Conservation (phyloP, 2,329 filamentous ascomycete species). For the Nigrospora osmanthi region DNA sequence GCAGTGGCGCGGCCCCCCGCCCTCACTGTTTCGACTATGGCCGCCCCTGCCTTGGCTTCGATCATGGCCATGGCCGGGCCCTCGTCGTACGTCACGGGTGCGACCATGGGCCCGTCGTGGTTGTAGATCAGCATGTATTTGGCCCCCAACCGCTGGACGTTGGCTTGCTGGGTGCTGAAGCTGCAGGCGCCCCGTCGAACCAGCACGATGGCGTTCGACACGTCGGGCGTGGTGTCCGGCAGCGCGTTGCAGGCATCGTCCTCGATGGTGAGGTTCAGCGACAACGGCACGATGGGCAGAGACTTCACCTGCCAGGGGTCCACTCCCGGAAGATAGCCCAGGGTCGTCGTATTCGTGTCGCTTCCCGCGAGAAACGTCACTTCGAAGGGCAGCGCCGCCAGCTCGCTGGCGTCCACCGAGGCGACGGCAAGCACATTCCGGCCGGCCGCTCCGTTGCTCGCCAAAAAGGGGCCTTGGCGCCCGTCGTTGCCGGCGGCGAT, state of each 20-base stretch:
- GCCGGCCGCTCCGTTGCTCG: slow-evolving; percentile 28
- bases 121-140: neutral
- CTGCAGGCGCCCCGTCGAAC: slow-evolving; percentile 24
- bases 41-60: slow-evolving; percentile 10
- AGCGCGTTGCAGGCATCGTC: slow-evolving; percentile 11
- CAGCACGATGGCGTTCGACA: slow-evolving; percentile 12
- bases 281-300: slow-evolving; percentile 11
- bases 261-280: neutral
- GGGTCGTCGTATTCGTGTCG: slow-evolving; percentile 8
- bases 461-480: slow-evolving; percentile 35
- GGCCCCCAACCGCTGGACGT: slow-evolving; percentile 6
- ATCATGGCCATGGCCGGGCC: slow-evolving; percentile 12
- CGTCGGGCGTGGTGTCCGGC: slow-evolving; percentile 5
- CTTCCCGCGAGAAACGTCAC: slow-evolving; percentile 18
- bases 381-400: slow-evolving; percentile 17
- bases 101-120: neutral
- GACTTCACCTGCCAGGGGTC: slow-evolving; percentile 23
- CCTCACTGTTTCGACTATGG: slow-evolving; percentile 12
- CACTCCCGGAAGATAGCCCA: slow-evolving; percentile 22
- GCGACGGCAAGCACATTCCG: slow-evolving; percentile 32
- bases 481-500: slow-evolving; percentile 44
- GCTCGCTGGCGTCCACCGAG: slow-evolving; percentile 24
- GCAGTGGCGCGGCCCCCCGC: slow-evolving; percentile 14
- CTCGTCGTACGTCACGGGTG: slow-evolving; percentile 5
- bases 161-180: slow-evolving; percentile 14